A percentile compares a stretch with the other conserved stretches of the same genome.
phyloP scores from a whole-genome alignment of 495 filamentous ascomycete species.

The Neurospora cerealis region DNA sequence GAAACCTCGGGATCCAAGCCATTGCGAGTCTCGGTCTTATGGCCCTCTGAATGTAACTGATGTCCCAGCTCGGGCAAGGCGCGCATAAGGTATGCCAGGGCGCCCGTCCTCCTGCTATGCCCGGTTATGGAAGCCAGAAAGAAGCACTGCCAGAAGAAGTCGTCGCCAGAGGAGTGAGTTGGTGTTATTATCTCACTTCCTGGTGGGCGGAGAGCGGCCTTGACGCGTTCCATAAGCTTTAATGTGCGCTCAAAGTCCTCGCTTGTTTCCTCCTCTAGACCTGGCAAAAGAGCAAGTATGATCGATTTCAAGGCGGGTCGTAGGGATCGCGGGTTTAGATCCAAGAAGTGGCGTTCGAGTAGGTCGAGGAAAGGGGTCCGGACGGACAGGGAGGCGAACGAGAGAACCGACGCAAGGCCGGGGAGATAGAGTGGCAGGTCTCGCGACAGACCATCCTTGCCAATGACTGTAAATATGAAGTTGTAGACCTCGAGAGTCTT shows the following conservation, averaged over 20 bases:
- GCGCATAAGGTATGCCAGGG: conserved; percentile 73
- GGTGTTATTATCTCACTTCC: conserved; percentile 36
- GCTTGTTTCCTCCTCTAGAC: conserved; percentile 88
- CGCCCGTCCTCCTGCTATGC: conserved; percentile 69
- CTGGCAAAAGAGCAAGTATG: conserved; percentile 75
- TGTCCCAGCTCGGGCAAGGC: conserved; percentile 64
- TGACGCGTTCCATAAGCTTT: conserved; percentile 67
- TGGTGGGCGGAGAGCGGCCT: conserved; percentile 48
- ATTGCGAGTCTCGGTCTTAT: conserved; percentile 9
- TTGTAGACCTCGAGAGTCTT: conserved; percentile 91
- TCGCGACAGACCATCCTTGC: conserved; percentile 60
- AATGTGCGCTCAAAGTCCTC: conserved; percentile 92
- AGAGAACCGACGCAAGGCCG: conserved; percentile 76
- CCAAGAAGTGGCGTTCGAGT: conserved; percentile 69
- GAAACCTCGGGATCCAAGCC: conserved; percentile 18
- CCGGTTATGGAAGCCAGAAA: conserved; percentile 90
- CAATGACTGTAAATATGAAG: conserved; percentile 73
- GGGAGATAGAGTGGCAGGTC: conserved; percentile 85
- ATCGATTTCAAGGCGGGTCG: conserved; percentile 84
- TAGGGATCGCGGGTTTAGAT: conserved; percentile 56
- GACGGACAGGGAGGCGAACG: conserved; percentile 86
- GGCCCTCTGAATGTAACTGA: conserved; percentile 16
- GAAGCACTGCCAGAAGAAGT: conserved; percentile 97
- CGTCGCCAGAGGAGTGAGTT: conserved; percentile 54
- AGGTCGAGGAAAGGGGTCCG: conserved; percentile 75